Evolutionary conservation across 176 grass and related monocot species (phyloP).

Genomic region (Eleusine coracana): DNA sequence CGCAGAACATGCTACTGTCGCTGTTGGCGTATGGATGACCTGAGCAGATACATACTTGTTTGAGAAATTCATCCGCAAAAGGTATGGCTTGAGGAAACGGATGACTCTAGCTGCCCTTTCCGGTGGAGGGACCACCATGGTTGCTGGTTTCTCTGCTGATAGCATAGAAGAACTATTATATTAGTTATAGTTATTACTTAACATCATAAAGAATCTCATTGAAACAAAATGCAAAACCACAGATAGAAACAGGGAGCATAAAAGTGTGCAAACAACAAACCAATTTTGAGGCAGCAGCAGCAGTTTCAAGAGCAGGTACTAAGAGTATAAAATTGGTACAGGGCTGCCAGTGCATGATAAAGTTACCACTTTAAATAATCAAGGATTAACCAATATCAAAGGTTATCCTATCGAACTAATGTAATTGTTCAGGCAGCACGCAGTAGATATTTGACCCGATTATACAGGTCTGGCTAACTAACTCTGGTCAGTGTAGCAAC

Average conservation of each 20-base stretch:
- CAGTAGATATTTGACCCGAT: slow-evolving; percentile 2
- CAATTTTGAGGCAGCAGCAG: background rate
- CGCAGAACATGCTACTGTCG: slow-evolving; percentile 59
- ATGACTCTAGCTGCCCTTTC: slow-evolving; percentile 55
- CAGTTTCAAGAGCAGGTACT: slow-evolving; percentile 1
- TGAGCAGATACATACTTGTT: slow-evolving; percentile 71
- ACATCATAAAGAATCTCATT: background rate
- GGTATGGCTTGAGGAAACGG: slow-evolving; percentile 68
- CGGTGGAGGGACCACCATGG: slow-evolving; percentile 79
- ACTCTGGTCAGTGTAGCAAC: background rate
- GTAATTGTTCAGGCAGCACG: background rate
- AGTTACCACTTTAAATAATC: background rate
- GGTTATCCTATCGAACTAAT: background rate
- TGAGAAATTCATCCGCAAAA: slow-evolving; percentile 83
- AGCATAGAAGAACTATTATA: background rate
- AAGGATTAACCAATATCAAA: background rate
- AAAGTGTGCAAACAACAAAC: background rate
- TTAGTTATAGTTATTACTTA: background rate
- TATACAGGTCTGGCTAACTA: slow-evolving; percentile 6
- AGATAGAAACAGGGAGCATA: background rate
- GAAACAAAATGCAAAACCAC: background rate
- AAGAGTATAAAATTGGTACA: background rate
- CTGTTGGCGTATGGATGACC: slow-evolving; percentile 71
- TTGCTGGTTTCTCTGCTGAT: slow-evolving; percentile 5
- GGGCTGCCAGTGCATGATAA: background rate